phyloP scores from a whole-genome alignment of 805 yeast species.

The Candida sakaeoensis region DNA sequence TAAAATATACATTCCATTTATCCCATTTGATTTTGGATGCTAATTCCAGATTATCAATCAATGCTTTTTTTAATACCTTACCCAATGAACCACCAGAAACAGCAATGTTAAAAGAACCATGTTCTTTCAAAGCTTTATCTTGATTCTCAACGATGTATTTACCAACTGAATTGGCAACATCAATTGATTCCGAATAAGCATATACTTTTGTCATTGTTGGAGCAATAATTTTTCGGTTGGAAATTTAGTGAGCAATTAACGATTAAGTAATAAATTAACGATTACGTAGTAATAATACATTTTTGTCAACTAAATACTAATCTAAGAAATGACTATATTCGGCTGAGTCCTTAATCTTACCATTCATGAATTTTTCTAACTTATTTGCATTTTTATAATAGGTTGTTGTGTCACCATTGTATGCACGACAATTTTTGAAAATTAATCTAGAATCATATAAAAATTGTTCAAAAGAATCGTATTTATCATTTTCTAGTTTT shows the following conservation, averaged over 20 bases:
- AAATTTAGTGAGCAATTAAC: too few species aligned
- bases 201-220: constrained; percentile 30
- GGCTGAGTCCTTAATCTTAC: constrained; percentile 83
- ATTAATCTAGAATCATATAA: constrained; percentile 83
- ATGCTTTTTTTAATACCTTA: constrained; percentile 62
- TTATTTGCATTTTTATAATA: constrained; percentile 93
- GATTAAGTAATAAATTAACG: too few species aligned
- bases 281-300: constrained; percentile 5
- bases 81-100: constrained; percentile 91
- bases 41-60: constrained; percentile 53
- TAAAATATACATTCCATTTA: constrained; percentile 78
- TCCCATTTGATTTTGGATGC: constrained; percentile 54
- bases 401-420: constrained; percentile 92
- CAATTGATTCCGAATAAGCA: constrained; percentile 50
- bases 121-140: constrained; percentile 49
- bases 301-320: constrained; percentile 4
- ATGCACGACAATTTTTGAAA: constrained; percentile 86
- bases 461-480: constrained; percentile 87
- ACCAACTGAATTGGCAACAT: constrained; percentile 67
- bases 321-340: constrained; percentile 85
- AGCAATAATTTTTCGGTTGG: too few species aligned
- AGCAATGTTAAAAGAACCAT: constrained; percentile 62
- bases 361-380: constrained; percentile 81
- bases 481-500: constrained; percentile 86
- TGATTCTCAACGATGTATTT: constrained; percentile 58